Evolutionary conservation across 2,329 filamentous ascomycete genomes (phyloP), one percentile per base, ranked within the genome.

Genomic region (Akanthomyces uredinophilus): DNA sequence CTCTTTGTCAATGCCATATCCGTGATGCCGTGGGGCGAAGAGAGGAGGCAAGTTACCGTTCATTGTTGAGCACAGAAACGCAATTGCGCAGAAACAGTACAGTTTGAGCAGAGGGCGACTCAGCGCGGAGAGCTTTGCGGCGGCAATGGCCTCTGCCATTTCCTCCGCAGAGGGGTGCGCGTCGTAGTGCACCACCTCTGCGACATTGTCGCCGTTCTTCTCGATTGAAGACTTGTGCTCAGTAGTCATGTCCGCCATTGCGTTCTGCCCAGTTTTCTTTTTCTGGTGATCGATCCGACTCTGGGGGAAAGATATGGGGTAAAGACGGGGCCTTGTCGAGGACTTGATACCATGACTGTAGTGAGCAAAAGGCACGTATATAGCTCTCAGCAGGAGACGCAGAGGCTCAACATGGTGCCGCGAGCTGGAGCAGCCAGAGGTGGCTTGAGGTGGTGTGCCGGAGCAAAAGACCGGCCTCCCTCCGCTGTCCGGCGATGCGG

Each of bases 31-130:
- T 29, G 4, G 16, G 16, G 20, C 7, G 18, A 18, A 20, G 11
- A 14, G 32, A 6, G 18, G 8, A 2, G 43, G 44, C 3, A 5
- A 8, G 52, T 5, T 50, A 65, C 64, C 64, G 14, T 65, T 65
- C 64, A 65, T 64, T 5, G 64, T 65, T 24, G 64, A 65, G 41
- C 64, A 65, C 6, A 65, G 52, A 50, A 65, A 65, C 1, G 64
- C 62, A 27, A 65, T 44, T 2, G 32, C 46, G 43, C 62, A 64
- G 35, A 56, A 65, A 51, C 55, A 56, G 43, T 65, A 65, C 16
- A 65, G 29, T 22, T 65, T 61, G 20, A 65, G 60, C 11, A 65
- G 49, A 20, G 62, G 63, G 3, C 56, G 54, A 27, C 59, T 65
- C 56, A 47, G 55, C 2, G 62, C 37, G 3, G 60, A 47, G 3